Evolutionary conservation across 2,329 filamentous ascomycete genomes (phyloP).

Genomic region (Arthrobotrys musiformis): DNA sequence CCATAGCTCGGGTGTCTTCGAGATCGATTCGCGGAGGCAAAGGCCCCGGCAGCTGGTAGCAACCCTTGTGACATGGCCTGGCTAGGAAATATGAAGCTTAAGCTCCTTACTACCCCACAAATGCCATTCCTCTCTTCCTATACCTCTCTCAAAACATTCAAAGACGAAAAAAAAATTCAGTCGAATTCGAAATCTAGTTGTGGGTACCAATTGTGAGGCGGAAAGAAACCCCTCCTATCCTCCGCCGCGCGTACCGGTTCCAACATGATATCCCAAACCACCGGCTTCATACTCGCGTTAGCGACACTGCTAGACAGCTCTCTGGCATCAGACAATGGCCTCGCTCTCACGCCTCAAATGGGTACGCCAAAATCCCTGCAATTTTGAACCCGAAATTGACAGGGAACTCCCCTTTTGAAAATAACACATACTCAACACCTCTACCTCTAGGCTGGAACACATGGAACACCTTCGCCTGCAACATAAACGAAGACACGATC

Average conservation of each 20-base stretch:
- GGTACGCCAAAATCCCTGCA: constrained; percentile 42
- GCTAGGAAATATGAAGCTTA: neutral
- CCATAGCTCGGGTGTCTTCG: neutral
- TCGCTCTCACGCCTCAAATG: constrained; percentile 56
- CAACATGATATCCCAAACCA: neutral
- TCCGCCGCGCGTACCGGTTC: neutral
- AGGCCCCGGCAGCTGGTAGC: neutral
- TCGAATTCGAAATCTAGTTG: no score
- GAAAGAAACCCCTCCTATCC: neutral
- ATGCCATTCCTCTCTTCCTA: neutral
- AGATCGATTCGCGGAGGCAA: constrained; percentile 3
- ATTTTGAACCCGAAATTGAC: neutral
- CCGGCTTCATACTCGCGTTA: constrained; percentile 6
- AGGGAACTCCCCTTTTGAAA: neutral
- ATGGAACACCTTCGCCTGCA: constrained; percentile 69
- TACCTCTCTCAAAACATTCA: neutral
- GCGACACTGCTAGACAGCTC: neutral
- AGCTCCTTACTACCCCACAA: neutral
- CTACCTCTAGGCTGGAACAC: constrained; percentile 66
- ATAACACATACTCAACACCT: constrained; percentile 49
- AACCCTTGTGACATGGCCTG: constrained; percentile 1
- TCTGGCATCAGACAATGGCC: constrained; percentile 50
- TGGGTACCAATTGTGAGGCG: neutral
- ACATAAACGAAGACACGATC: constrained; percentile 67
- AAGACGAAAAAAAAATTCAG: no score